A percentile compares a stretch with the other conserved stretches of the same genome.
Evolutionary conservation across 78 protist genomes (phyloP).

Genomic region (Dictyostelium capitatum): DNA sequence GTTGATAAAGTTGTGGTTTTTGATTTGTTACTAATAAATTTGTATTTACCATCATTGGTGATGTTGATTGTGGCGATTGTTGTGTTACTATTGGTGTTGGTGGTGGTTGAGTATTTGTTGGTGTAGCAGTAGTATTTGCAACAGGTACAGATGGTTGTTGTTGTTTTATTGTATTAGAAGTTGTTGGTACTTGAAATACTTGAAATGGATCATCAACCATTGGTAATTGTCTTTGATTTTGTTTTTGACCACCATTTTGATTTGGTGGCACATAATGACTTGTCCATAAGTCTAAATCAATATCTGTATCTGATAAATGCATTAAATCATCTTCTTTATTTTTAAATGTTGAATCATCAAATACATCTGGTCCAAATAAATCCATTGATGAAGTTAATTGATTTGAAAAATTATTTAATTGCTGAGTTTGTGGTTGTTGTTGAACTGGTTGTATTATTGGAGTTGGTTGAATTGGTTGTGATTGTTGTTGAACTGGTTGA

Average conservation of each 20-base stretch:
- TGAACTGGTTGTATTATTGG: neutral
- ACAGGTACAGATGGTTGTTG: neutral
- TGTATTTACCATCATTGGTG: neutral
- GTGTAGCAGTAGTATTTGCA: neutral
- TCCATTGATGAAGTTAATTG: conserved; percentile 51
- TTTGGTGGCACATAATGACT: conserved; percentile 46
- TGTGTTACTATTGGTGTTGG: neutral
- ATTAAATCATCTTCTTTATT: conserved; percentile 77
- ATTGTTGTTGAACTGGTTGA: neutral
- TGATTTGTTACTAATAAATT: neutral
- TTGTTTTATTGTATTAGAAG: neutral
- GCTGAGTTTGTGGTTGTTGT: conserved; percentile 3
- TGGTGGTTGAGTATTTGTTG: neutral
- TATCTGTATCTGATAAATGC: conserved; percentile 78
- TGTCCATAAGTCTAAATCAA: conserved; percentile 71
- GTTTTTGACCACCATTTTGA: neutral
- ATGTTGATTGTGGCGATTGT: neutral
- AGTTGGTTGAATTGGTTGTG: neutral
- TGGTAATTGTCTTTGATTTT: neutral
- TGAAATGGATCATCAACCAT: neutral
- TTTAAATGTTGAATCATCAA: neutral
- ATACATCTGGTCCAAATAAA: conserved; percentile 59
- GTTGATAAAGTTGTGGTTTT: conserved; percentile 27
- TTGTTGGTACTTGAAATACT: conserved; percentile 4
- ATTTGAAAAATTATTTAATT: neutral